Base-by-base conservation (phyloP, 2,329 filamentous ascomycete genomes). In the Colletotrichum echinochloae region DNA sequence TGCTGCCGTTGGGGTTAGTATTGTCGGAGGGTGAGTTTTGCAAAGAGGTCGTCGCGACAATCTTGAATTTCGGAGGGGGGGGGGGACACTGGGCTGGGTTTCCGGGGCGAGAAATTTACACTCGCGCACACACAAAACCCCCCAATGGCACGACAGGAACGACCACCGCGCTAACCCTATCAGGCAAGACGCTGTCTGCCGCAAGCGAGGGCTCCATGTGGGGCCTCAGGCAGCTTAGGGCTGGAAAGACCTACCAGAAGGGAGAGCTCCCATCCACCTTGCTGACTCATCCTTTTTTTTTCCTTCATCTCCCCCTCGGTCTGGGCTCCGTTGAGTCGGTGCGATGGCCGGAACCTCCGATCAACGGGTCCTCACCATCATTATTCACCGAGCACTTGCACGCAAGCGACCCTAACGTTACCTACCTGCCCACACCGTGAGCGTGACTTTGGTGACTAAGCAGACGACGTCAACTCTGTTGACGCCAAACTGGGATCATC, bases 221-320 rank as follows among this genome's bases (percentile, higher is more conserved):
- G 74, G 68, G 72, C 69, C 65, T 69, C 72, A 72, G 74, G 72
- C 67, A 77, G 75, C 74, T 82, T 83, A 83, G 81, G 81, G 81
- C 76, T 83, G 74, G 71, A 72, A 83, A 60, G 78, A 82, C 81
- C 81, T 83, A 83, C 74, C 60, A 70, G 37, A 67, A 26, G 2
- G 8, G 30, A 33, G 30, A n/a, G 18, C 16, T 7, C 9, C 28
- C 56, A 5, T 44, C 16, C 52, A 55, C 52, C 52, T 55, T 49
- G 57, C 57, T 60, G 57, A 60, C 57, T 65, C 46, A 69, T 2
- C 28, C 52, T n/a, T 63, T 20, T 7, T 12, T 2, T 11, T 23
- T 20, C n/a, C n/a, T n/a, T n/a, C n/a, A n/a, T n/a, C n/a, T n/a
- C n/a, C n/a, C n/a, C n/a, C n/a, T 6, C 39, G n/a, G 39, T 18